These are phyloP conservation scores for Penicillium cataractarum DNA, from an alignment of 495 filamentous ascomycete genomes.

Conservation along the genomic window DNA sequence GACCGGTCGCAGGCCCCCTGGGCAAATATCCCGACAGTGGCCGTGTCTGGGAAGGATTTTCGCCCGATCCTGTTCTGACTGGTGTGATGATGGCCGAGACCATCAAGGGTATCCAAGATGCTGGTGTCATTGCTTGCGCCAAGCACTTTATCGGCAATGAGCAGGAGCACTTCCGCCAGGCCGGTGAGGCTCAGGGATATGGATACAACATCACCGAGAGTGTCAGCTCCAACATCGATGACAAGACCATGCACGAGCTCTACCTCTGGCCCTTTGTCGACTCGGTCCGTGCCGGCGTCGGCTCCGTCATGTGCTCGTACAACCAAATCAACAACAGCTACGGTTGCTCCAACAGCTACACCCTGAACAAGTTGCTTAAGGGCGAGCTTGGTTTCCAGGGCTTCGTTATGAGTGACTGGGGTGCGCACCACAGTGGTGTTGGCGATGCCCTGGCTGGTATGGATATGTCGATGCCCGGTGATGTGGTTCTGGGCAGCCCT, in stretches of 20 bases:
- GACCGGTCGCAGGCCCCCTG: conserved; percentile 87
- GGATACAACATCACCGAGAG: conserved; percentile 67
- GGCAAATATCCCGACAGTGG: conserved; percentile 76
- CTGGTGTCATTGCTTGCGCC: conserved; percentile 77
- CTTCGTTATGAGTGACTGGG: conserved; percentile 90
- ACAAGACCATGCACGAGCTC: conserved; percentile 91
- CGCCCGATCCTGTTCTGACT: conserved; percentile 76
- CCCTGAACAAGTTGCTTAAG: conserved; percentile 83
- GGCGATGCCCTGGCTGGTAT: conserved; percentile 78
- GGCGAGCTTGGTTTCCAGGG: conserved; percentile 93
- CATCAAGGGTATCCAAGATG: conserved; percentile 80
- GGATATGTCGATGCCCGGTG: conserved; percentile 96
- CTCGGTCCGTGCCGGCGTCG: conserved; percentile 74
- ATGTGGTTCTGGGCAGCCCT: conserved; percentile 72
- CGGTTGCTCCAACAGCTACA: conserved; percentile 70
- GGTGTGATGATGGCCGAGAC: conserved; percentile 74
- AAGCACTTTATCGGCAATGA: conserved; percentile 83
- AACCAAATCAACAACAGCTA: conserved; percentile 80
- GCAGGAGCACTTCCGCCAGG: conserved; percentile 82
- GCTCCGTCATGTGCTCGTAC: conserved; percentile 93
- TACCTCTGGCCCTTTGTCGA: conserved; percentile 91
- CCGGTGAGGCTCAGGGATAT: conserved; percentile 61
- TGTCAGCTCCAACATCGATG: conserved; percentile 84
- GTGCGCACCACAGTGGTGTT: conserved; percentile 84
- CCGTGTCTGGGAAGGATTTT: conserved; percentile 80